phyloP scores from a whole-genome alignment of 176 grass and related monocot genomes.

The Puya raimondii region DNA sequence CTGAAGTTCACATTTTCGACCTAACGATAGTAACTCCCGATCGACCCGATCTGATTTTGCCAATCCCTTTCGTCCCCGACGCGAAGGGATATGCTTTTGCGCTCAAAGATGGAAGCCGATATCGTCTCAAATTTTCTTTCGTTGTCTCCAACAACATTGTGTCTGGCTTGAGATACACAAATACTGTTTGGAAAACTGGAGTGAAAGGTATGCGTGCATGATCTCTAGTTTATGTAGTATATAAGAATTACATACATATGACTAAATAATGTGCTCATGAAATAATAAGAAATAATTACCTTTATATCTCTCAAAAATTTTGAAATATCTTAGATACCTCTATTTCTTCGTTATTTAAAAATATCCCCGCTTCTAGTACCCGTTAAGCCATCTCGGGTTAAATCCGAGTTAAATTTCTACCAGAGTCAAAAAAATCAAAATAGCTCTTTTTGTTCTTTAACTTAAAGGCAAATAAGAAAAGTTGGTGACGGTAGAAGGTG shows the following conservation, averaged over 20 bases:
- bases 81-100: slow-evolving; percentile 63
- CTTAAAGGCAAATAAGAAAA: too few species aligned
- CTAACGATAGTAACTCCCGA: slow-evolving; percentile 61
- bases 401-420: too few species aligned
- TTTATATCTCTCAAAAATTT: too few species aligned
- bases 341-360: too few species aligned
- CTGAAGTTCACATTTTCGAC: slow-evolving; percentile 69
- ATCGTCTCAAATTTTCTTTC: slow-evolving; percentile 75
- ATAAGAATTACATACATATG: too few species aligned
- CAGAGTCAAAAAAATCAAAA: too few species aligned
- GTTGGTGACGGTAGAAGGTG: too few species aligned
- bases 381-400: too few species aligned
- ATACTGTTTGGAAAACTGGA: slow-evolving; percentile 83
- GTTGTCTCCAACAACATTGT: slow-evolving; percentile 77
- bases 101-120: slow-evolving; percentile 78
- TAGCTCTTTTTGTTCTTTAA: neutral
- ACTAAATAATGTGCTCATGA: too few species aligned
- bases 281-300: too few species aligned
- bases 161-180: slow-evolving; percentile 77
- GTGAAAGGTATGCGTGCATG: slow-evolving; percentile 45
- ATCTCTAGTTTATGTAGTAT: neutral
- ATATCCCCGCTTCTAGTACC: too few species aligned
- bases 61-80: slow-evolving; percentile 63
- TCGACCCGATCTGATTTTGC: slow-evolving; percentile 39
- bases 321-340: too few species aligned